A percentile compares a stretch with the other conserved stretches of the same genome.
phyloP scores from a whole-genome alignment of 768 basidiomycete genomes.

The Agrocybe praecox region DNA sequence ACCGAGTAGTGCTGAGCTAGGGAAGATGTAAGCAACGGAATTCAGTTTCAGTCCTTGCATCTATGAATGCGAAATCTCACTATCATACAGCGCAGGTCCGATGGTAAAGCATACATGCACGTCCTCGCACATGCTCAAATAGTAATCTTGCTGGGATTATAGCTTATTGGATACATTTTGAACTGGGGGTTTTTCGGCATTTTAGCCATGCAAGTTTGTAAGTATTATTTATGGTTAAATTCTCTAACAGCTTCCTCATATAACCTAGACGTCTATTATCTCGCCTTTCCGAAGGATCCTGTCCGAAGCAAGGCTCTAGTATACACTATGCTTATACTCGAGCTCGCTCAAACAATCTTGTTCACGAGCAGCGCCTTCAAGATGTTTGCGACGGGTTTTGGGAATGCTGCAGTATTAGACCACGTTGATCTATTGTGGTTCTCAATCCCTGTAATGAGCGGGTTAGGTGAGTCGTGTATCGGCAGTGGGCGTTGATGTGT shows the following conservation, averaged over 20 bases:
- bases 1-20: too few relatives aligned
- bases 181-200: conserved; percentile 22
- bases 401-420: conserved; percentile 13
- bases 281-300: conserved; percentile 23
- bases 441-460: conserved; percentile 18
- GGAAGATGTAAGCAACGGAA: too few relatives aligned
- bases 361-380: conserved; percentile 19
- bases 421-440: conserved; percentile 17
- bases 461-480: conserved; percentile 10
- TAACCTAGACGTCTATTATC: conserved; percentile 22
- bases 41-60: too few relatives aligned
- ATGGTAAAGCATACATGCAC: conserved; percentile 4
- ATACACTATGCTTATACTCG: conserved; percentile 15
- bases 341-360: conserved; percentile 17
- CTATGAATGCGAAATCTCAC: too few relatives aligned
- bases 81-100: conserved; percentile 9
- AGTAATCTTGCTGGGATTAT: neutral
- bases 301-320: conserved; percentile 11
- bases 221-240: neutral
- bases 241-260: neutral
- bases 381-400: conserved; percentile 21
- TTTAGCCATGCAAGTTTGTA: conserved; percentile 24
- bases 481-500: neutral
- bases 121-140: neutral
- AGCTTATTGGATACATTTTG: conserved; percentile 21